Evolutionary conservation across 345 rosid genomes (phyloP), one percentile per base, ranked within the genome.

Genomic region (Geranium rotundifolium): DNA sequence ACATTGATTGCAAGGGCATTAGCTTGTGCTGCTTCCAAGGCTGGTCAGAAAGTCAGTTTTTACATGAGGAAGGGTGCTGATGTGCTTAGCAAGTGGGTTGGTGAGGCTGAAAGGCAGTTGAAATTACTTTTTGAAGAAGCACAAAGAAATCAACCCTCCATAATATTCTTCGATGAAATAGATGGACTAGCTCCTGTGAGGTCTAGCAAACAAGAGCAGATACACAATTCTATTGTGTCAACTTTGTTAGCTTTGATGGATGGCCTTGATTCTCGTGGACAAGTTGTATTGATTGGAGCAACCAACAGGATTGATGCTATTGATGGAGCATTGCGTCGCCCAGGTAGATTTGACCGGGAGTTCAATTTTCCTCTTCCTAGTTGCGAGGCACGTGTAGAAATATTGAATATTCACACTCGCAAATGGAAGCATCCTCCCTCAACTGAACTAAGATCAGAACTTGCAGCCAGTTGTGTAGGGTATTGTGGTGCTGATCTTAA

Each of bases 21-120:
- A 73, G 99, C 99, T 34, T 90, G 95, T 82, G 96, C 99, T 84
- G 99, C 99, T 82, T 95, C 99, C 67, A 95, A 81, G 76, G 97
- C 99, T 79, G 99, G 99, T 19, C 97, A 95, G 86, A 95, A 95
- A 76, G 99, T 95, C 63, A 95, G 90, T 74, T 95, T 95, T 84
- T 95, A 95, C 75, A 95, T 95, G 99, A 89, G 99, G 41, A 95
- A 95, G 82, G 99, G 99, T 74, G 99, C 99, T 73, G 99, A 95
- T 73, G 99, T 95, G 52, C 96, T 95, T 70, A 95, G 99, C 79
- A 95, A 95, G 72, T 95, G 99, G 99, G 99, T 95, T 75, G 99
- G 99, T 62, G 99, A 95, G 86, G 99, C 99, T 61, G 99, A 95
- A 73, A 90, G 99, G 73, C 99, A 95, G 60, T 68, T 95, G 75